Percentiles rank a stretch among this genome's conserved stretches.
phyloP scores from a whole-genome alignment of 2,329 filamentous ascomycete genomes.

The Trichoderma sp. region DNA sequence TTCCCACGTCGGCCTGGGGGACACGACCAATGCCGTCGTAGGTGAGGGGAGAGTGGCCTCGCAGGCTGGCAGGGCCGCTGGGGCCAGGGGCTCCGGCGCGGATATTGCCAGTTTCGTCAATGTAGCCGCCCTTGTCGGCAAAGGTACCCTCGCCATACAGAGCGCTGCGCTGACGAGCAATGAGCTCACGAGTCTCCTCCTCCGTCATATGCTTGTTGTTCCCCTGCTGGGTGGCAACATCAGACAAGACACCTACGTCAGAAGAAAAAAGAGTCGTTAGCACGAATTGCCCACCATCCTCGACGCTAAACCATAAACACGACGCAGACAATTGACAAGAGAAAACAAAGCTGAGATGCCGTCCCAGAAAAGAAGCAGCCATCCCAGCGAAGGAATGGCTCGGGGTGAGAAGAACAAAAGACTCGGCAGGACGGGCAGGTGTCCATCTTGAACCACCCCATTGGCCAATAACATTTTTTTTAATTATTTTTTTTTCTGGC shows the following conservation, averaged over 20 bases:
- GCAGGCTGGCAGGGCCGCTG: constrained; percentile 60
- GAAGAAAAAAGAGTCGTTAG: constrained; percentile 39
- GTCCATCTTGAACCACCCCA: constrained; percentile 23
- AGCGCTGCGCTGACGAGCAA: constrained; percentile 91
- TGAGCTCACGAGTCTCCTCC: constrained; percentile 92
- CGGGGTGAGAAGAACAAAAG: constrained; percentile 16
- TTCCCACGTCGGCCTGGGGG: constrained; percentile 38
- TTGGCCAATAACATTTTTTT: constrained; percentile 35
- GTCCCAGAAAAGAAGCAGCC: neutral
- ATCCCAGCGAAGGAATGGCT: constrained; percentile 15
- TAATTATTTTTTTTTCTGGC: constrained; percentile 17
- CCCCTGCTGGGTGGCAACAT: constrained; percentile 36
- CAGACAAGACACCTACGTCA: constrained; percentile 50
- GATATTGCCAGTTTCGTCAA: constrained; percentile 63
- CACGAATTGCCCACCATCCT: constrained; percentile 26
- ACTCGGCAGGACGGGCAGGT: constrained; percentile 17
- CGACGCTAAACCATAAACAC: constrained; percentile 27
- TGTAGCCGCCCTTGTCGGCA: constrained; percentile 62
- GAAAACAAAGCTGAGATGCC: constrained; percentile 9
- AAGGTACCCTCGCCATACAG: constrained; percentile 78
- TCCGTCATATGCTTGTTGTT: constrained; percentile 87
- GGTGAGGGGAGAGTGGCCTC: constrained; percentile 75
- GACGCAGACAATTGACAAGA: constrained; percentile 8
- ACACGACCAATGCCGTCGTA: constrained; percentile 59
- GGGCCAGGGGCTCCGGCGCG: constrained; percentile 65